Percentiles rank a stretch among this genome's conserved stretches.
These are phyloP conservation scores for Oryza australiensis DNA, from an alignment of 176 grass and related monocot genomes.

Conservation along the genomic window DNA sequence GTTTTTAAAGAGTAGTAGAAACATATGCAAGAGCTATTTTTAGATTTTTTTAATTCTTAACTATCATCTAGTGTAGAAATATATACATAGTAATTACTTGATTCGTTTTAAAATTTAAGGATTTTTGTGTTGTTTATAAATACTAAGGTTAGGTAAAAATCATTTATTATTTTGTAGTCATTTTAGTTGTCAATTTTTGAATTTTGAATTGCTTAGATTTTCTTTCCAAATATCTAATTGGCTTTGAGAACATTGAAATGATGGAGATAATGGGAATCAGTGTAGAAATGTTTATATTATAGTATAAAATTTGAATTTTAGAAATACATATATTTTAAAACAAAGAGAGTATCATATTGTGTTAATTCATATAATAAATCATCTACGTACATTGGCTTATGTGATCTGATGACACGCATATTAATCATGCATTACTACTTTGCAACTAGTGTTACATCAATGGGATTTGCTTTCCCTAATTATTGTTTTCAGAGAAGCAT, in stretches of 20 bases:
- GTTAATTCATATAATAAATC: neutral
- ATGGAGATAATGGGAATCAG: too few relatives aligned
- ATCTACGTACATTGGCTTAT: neutral
- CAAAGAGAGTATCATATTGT: too few relatives aligned
- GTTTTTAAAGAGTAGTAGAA: neutral
- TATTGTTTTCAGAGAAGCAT: neutral
- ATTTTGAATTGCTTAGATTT: too few relatives aligned
- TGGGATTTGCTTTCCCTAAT: constrained; percentile 1
- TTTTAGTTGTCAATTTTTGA: too few relatives aligned
- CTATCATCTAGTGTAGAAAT: neutral
- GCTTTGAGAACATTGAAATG: too few relatives aligned
- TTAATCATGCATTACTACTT: neutral
- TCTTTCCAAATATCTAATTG: neutral
- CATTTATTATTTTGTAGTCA: too few relatives aligned
- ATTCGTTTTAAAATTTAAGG: too few relatives aligned
- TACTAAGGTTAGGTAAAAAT: too few relatives aligned
- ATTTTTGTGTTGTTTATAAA: too few relatives aligned
- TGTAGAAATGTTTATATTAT: too few relatives aligned
- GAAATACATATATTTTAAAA: too few relatives aligned
- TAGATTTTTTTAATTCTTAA: neutral
- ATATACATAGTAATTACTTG: neutral
- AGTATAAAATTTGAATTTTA: too few relatives aligned
- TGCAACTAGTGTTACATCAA: constrained; percentile 28
- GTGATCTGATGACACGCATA: neutral
- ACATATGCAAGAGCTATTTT: neutral